Evolutionary conservation across 2,329 filamentous ascomycete genomes (phyloP).

Genomic region (Apiospora aurea): DNA sequence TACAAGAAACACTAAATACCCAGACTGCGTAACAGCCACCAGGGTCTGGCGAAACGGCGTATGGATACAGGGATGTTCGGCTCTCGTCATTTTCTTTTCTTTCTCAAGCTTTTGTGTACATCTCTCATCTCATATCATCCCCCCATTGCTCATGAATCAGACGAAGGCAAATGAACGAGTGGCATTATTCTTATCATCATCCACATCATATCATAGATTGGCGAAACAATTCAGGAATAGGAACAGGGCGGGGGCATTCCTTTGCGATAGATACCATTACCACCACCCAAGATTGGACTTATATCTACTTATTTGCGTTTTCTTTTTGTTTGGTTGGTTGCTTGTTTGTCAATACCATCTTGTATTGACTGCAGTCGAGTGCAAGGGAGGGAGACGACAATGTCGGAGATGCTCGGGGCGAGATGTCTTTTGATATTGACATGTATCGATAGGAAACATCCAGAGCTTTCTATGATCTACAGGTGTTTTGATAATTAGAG

Average conservation of each 20-base stretch:
- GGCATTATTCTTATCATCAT: conserved; percentile 5
- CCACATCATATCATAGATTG: conserved; percentile 21
- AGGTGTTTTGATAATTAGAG: conserved; percentile 9
- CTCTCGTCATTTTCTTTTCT: not conserved
- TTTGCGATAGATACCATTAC: conserved; percentile 23
- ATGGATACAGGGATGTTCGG: conserved; percentile 7
- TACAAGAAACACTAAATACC: conserved; percentile 54
- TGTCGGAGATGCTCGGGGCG: not conserved
- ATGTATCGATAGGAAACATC: not conserved
- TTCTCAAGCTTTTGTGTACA: not conserved
- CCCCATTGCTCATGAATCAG: not conserved
- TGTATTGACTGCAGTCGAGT: not conserved
- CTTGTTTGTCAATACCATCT: not conserved
- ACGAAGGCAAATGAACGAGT: conserved; percentile 15
- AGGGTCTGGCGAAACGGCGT: conserved; percentile 2
- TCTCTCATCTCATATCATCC: not conserved
- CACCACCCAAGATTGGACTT: conserved; percentile 25
- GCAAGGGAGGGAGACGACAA: not conserved
- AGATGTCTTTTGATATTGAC: not conserved
- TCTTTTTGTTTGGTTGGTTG: no score
- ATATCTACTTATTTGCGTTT: not conserved
- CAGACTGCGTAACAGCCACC: not conserved
- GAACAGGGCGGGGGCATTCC: conserved; percentile 8
- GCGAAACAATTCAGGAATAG: conserved; percentile 20
- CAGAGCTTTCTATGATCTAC: not conserved